Conservation (phyloP, 1,284 basidiomycete genomes). For the Bjerkandera adusta region DNA sequence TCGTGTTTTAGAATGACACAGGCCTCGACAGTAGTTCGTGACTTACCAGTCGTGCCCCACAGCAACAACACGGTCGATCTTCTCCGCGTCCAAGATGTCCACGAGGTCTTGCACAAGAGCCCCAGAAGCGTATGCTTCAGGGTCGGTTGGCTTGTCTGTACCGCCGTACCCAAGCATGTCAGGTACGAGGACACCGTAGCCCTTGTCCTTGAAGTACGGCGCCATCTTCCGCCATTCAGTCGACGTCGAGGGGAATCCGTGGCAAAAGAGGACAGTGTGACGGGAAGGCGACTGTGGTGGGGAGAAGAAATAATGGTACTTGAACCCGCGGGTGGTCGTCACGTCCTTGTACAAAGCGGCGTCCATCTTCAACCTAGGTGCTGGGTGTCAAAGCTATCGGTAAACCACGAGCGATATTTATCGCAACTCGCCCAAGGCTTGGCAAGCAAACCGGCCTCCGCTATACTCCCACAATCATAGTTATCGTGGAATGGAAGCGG, state of each 20-base stretch:
- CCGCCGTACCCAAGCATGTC: constrained; percentile 55
- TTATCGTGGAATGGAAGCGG: too few relatives aligned
- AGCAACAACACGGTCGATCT: constrained; percentile 20
- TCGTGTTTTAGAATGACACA: constrained; percentile 9
- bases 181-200: constrained; percentile 49
- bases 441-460: too few relatives aligned
- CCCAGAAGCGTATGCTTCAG: constrained; percentile 37
- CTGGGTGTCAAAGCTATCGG: too few relatives aligned
- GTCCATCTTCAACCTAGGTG: too few relatives aligned
- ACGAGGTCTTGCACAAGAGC: constrained; percentile 42
- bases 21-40: constrained; percentile 1
- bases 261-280: constrained; percentile 27
- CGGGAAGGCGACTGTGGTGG: constrained; percentile 20
- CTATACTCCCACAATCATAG: too few relatives aligned
- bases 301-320: constrained; percentile 36
- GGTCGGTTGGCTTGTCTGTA: constrained; percentile 44
- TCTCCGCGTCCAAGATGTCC: constrained; percentile 33
- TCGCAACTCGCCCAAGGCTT: too few relatives aligned
- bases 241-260: constrained; percentile 30
- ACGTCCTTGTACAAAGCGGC: constrained; percentile 29
- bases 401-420: too few relatives aligned
- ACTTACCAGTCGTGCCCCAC: constrained; percentile 33
- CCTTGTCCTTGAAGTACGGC: constrained; percentile 35
- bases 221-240: constrained; percentile 31
- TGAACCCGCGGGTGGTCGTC: constrained; percentile 33